phyloP scores from a whole-genome alignment of 2,329 filamentous ascomycete genomes.

The Colletotrichum acutatum region DNA sequence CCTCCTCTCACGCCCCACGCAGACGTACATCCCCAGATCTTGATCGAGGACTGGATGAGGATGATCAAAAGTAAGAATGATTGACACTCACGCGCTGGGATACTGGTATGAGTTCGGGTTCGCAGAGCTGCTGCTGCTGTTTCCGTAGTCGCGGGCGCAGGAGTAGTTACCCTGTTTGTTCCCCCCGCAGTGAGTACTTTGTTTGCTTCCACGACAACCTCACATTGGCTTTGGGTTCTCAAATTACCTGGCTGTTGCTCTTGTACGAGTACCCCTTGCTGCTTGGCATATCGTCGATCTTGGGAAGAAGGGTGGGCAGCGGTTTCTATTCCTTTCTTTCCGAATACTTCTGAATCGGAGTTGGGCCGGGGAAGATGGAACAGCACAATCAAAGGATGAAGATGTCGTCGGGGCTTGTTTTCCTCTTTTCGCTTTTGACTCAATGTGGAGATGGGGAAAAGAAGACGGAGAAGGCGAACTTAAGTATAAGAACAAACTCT shows the following conservation, averaged over 20 bases:
- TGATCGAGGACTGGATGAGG: too few species aligned
- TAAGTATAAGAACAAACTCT: background rate
- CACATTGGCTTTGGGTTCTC: constrained; percentile 12
- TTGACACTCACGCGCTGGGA: constrained; percentile 65
- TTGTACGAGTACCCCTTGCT: constrained; percentile 54
- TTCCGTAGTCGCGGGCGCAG: constrained; percentile 72
- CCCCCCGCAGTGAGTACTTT: background rate
- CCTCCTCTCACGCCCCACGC: too few species aligned
- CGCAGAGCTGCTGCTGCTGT: constrained; percentile 57
- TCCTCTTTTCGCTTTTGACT: background rate
- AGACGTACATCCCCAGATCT: too few species aligned
- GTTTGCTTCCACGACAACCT: background rate
- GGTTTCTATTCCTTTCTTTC: background rate
- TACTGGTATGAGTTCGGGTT: constrained; percentile 74
- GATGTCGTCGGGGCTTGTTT: background rate
- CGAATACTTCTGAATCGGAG: background rate
- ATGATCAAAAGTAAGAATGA: background rate
- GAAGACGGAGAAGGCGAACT: constrained; percentile 12
- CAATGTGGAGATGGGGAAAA: constrained; percentile 3
- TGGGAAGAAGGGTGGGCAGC: background rate
- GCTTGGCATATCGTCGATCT: constrained; percentile 35
- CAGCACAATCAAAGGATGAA: background rate
- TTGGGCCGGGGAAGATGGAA: background rate
- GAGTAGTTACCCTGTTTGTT: constrained; percentile 71
- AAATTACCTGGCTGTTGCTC: constrained; percentile 68